phyloP scores from a whole-genome alignment of 495 filamentous ascomycete genomes.

The Hyaloscypha hepaticicola region DNA sequence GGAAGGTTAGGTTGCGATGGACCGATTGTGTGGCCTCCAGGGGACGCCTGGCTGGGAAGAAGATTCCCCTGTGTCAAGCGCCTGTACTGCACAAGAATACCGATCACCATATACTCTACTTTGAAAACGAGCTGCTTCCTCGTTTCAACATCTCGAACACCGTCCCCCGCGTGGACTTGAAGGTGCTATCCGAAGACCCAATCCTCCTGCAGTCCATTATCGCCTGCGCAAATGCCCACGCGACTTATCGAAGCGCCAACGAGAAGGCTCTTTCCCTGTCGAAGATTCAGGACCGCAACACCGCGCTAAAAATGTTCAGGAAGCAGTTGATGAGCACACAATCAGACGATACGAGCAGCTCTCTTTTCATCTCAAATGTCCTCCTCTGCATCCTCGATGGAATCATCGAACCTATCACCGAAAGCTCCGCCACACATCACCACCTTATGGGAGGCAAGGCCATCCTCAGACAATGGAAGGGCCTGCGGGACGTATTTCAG shows the following conservation, averaged over 20 bases:
- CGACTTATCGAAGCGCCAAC: slow-evolving; percentile 31
- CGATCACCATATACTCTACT: slow-evolving; percentile 35
- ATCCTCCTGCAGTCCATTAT: slow-evolving; percentile 31
- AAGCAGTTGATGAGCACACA: slow-evolving; percentile 29
- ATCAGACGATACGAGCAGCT: slow-evolving; percentile 20
- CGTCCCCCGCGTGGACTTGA: slow-evolving; percentile 29
- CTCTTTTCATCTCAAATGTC: slow-evolving; percentile 40
- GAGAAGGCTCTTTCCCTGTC: slow-evolving; percentile 29
- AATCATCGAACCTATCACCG: slow-evolving; percentile 37
- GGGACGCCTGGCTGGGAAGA: slow-evolving; percentile 35
- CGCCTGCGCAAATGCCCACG: slow-evolving; percentile 37
- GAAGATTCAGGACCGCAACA: slow-evolving; percentile 34
- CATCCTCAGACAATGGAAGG: slow-evolving; percentile 38
- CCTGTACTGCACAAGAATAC: slow-evolving; percentile 21
- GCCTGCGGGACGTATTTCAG: slow-evolving; percentile 27
- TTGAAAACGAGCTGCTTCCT: slow-evolving; percentile 34
- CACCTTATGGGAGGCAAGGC: slow-evolving; percentile 41
- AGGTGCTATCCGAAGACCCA: slow-evolving; percentile 29
- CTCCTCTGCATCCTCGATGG: slow-evolving; percentile 42
- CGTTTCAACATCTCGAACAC: slow-evolving; percentile 35
- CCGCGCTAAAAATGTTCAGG: slow-evolving; percentile 35
- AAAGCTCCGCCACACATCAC: slow-evolving; percentile 36
- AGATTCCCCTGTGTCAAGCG: slow-evolving; percentile 32
- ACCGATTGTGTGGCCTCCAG: slow-evolving; percentile 33
- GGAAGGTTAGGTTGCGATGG: slow-evolving; percentile 39